Percentiles rank a stretch among this genome's conserved stretches.
phyloP scores from a whole-genome alignment of 805 yeast species.

The Sporopachydermia lactativora region DNA sequence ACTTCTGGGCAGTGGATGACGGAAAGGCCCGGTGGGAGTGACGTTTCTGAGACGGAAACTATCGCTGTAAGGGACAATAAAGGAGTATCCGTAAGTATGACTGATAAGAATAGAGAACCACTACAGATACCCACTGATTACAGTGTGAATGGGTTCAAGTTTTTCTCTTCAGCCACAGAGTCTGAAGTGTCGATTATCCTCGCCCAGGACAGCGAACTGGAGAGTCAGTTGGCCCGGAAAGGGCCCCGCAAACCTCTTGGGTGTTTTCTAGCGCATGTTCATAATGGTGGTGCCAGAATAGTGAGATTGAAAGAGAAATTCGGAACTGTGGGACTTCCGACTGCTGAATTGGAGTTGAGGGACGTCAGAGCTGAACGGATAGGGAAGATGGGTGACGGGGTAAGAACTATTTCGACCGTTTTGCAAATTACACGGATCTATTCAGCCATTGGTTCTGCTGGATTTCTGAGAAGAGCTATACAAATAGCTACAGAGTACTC shows the following conservation, averaged over 20 bases:
- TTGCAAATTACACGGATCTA: constrained; percentile 16
- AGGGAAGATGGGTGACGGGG: constrained; percentile 14
- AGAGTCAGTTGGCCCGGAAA: not conserved
- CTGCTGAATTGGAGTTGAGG: constrained; percentile 18
- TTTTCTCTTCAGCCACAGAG: constrained; percentile 21
- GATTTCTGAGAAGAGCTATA: constrained; percentile 14
- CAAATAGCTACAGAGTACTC: constrained; percentile 15
- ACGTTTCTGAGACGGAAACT: constrained; percentile 17
- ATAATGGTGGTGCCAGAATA: constrained; percentile 14
- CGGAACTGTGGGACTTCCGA: constrained; percentile 19
- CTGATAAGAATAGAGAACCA: not conserved
- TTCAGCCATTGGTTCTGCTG: constrained; percentile 12
- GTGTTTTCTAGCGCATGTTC: constrained; percentile 16
- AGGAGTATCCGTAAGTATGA: not conserved
- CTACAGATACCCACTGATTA: constrained; percentile 5
- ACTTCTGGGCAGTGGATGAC: constrained; percentile 23
- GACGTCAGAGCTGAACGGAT: constrained; percentile 12
- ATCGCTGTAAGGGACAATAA: constrained; percentile 10
- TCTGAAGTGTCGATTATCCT: constrained; percentile 17
- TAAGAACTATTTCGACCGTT: constrained; percentile 16
- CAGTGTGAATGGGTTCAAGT: constrained; percentile 16
- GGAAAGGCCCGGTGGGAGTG: constrained; percentile 19
- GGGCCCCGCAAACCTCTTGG: constrained; percentile 7
- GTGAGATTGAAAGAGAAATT: constrained; percentile 17
- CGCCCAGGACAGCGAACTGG: constrained; percentile 13